These are phyloP conservation scores for Blastobotrys terrestris DNA, from an alignment of 805 yeast genomes.

Conservation along the genomic window DNA sequence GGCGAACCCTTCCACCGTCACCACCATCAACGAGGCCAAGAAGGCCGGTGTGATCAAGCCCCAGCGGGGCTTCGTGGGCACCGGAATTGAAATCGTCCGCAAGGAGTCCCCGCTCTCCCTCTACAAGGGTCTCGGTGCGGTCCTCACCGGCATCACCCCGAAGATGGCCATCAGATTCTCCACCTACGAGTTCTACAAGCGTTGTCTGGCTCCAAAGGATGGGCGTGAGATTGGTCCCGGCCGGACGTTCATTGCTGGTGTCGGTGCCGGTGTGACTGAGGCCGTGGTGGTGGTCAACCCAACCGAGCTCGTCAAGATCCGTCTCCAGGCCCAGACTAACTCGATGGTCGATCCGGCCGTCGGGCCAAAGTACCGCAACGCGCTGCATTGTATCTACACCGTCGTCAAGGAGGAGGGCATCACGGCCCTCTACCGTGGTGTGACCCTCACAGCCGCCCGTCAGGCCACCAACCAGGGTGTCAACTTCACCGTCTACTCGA, in stretches of 20 bases:
- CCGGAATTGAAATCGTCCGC: constrained; percentile 71
- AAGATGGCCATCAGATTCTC: constrained; percentile 97
- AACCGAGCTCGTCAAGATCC: constrained; percentile 93
- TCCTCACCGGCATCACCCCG: constrained; percentile 93
- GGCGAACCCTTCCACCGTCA: not conserved
- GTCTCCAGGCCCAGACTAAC: constrained; percentile 93
- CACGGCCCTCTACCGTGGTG: constrained; percentile 87
- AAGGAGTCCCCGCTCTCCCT: constrained; percentile 81
- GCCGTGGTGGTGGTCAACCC: constrained; percentile 94
- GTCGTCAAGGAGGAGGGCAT: constrained; percentile 89
- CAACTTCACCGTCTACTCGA: constrained; percentile 90
- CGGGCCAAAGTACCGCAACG: constrained; percentile 83
- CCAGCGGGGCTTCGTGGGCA: constrained; percentile 70
- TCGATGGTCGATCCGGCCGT: constrained; percentile 78
- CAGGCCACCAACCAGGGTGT: constrained; percentile 99
- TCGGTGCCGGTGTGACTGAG: constrained; percentile 95
- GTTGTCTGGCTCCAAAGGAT: constrained; percentile 50
- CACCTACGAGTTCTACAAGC: constrained; percentile 84
- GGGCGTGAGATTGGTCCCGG: constrained; percentile 44
- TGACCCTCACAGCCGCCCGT: constrained; percentile 90
- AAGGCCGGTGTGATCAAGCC: constrained; percentile 41
- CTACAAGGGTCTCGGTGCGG: constrained; percentile 96
- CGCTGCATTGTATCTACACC: constrained; percentile 81
- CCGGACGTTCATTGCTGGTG: constrained; percentile 84
- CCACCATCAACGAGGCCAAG: not conserved